Evolutionary conservation across 208 protist genomes (phyloP).

Genomic region (Blastocrithidia nonstop): DNA sequence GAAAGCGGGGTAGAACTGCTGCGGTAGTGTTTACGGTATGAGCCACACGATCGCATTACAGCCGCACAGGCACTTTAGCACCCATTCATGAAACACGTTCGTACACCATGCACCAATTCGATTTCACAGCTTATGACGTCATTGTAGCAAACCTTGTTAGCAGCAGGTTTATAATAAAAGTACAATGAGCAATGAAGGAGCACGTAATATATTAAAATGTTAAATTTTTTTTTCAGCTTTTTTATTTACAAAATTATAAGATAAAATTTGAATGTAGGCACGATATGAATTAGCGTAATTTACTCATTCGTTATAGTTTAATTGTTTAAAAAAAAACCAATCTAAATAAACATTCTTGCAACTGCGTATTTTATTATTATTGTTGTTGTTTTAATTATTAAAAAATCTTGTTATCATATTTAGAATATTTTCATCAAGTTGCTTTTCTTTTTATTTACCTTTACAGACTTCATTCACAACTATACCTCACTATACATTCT

Average conservation of each 20-base stretch:
- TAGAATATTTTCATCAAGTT: no score
- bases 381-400: no score
- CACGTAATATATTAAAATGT: no score
- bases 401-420: no score
- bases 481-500: no score
- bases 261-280: no score
- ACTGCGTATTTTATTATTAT: no score
- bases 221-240: no score
- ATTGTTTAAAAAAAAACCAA: neutral
- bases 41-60: slow-evolving; percentile 45
- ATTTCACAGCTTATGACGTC: slow-evolving; percentile 35
- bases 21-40: slow-evolving; percentile 43
- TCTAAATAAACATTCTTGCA: neutral
- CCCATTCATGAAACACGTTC: slow-evolving; percentile 28
- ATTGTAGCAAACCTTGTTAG: slow-evolving; percentile 33
- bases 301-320: neutral
- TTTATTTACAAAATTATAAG: no score
- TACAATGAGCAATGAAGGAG: neutral
- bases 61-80: slow-evolving; percentile 45
- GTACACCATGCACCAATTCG: slow-evolving; percentile 9
- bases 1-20: slow-evolving; percentile 47
- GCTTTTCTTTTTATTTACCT: no score
- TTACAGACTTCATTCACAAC: no score
- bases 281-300: no score
- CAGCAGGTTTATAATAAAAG: slow-evolving; percentile 4